Percentiles rank a stretch among this genome's conserved stretches.
These are phyloP conservation scores for Lachancea meyersii DNA, from an alignment of 805 yeast genomes.

Conservation along the genomic window DNA sequence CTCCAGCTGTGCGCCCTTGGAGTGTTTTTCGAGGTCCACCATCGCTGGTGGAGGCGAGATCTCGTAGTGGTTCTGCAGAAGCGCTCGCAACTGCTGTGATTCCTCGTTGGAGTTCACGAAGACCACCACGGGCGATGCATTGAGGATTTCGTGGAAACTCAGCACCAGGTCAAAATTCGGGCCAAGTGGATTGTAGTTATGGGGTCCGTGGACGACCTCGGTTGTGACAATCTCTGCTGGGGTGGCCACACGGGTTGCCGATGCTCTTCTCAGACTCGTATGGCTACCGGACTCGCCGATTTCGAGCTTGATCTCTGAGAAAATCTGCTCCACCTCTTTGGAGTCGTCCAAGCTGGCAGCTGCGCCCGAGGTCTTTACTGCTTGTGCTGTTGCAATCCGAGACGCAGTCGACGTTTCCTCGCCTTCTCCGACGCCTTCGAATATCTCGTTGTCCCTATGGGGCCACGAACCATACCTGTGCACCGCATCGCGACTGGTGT, in stretches of 20 bases:
- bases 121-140: constrained; percentile 58
- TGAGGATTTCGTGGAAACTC: constrained; percentile 46
- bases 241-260: constrained; percentile 5
- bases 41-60: constrained; percentile 63
- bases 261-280: not conserved
- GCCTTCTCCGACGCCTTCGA: not conserved
- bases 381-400: not conserved
- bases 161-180: constrained; percentile 6
- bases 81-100: constrained; percentile 58
- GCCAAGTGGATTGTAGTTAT: constrained; percentile 4
- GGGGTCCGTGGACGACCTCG: constrained; percentile 8
- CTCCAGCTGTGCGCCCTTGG: constrained; percentile 66
- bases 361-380: not conserved
- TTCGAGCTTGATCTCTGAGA: constrained; percentile 9
- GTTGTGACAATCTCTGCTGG: constrained; percentile 2
- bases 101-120: constrained; percentile 55
- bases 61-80: constrained; percentile 55
- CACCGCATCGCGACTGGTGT: constrained; percentile 5
- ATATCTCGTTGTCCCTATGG: not conserved
- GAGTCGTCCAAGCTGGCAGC: constrained; percentile 3
- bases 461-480: constrained; percentile 1
- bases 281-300: constrained; percentile 6
- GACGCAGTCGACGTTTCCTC: not conserved
- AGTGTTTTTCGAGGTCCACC: constrained; percentile 77
- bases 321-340: constrained; percentile 3